A percentile compares a stretch with the other conserved stretches of the same genome.
phyloP scores from a whole-genome alignment of 441 rosid species.

The Brassica balearica region DNA sequence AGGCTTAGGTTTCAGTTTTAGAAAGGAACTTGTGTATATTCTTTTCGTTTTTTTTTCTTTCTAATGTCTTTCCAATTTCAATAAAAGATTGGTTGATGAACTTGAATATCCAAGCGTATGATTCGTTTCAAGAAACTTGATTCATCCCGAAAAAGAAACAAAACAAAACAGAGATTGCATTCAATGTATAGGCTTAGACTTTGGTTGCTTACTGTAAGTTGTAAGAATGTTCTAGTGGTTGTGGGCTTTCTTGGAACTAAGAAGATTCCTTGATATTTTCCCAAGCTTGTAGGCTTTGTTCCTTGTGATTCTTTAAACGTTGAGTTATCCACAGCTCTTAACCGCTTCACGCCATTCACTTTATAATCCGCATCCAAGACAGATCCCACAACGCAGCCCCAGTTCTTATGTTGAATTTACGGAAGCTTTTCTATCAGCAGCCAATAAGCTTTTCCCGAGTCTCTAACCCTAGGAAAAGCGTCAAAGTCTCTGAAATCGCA shows the following conservation, averaged over 20 bases:
- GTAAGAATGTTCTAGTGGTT: too few species aligned
- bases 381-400: conserved; percentile 62
- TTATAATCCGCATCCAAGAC: conserved; percentile 64
- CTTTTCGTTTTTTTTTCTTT: neutral
- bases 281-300: too few species aligned
- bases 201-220: too few species aligned
- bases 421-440: too few species aligned
- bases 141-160: neutral
- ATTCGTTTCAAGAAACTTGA: conserved; percentile 39
- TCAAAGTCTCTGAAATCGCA: too few species aligned
- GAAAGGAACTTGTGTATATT: neutral
- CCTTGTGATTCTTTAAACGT: too few species aligned
- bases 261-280: too few species aligned
- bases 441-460: too few species aligned
- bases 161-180: too few species aligned
- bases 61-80: neutral
- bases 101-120: conserved; percentile 37
- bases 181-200: too few species aligned
- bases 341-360: conserved; percentile 55
- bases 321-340: conserved; percentile 68
- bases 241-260: too few species aligned
- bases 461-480: too few species aligned
- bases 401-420: conserved; percentile 56
- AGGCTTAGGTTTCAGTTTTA: conserved; percentile 6
- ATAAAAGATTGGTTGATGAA: conserved; percentile 10